Conservation (phyloP, 2,329 filamentous ascomycete genomes). For the Blastomyces silverae region DNA sequence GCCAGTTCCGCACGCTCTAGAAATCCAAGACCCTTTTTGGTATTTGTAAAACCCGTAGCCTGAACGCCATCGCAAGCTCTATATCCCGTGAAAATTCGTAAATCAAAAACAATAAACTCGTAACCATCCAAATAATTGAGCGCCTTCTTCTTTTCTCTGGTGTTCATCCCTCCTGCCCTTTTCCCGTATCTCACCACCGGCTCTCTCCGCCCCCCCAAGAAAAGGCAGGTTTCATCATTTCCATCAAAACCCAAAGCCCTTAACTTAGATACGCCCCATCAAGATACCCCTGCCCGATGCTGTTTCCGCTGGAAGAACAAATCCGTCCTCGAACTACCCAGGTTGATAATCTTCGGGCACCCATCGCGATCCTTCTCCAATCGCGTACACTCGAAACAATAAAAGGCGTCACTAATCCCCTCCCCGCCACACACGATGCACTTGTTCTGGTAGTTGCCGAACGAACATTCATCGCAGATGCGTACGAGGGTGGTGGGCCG, state of each 20-base stretch:
- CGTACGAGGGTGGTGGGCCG: conserved; percentile 93
- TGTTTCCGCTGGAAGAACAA: conserved; percentile 69
- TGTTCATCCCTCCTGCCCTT: background rate
- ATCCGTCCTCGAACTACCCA: conserved; percentile 93
- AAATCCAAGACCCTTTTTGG: conserved; percentile 7
- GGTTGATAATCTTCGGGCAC: conserved; percentile 98
- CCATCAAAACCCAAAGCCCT: background rate
- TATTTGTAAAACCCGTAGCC: conserved; percentile 1
- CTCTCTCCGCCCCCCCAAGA: background rate
- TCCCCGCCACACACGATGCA: conserved; percentile 98
- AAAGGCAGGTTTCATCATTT: background rate
- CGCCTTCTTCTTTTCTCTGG: background rate
- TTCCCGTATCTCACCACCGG: background rate
- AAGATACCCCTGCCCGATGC: conserved; percentile 21
- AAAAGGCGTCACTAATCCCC: conserved; percentile 96
- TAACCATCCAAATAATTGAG: background rate
- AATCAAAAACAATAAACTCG: background rate
- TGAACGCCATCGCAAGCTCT: background rate
- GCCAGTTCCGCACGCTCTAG: background rate
- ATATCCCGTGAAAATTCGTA: background rate
- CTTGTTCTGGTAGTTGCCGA: conserved; percentile 99
- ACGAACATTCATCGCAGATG: conserved; percentile 99
- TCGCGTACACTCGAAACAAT: conserved; percentile 97
- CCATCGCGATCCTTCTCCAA: conserved; percentile 96
- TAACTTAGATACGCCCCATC: background rate